These are phyloP conservation scores for Sarocladium brachiariae DNA, from an alignment of 2,329 filamentous ascomycete genomes.

Conservation along the genomic window DNA sequence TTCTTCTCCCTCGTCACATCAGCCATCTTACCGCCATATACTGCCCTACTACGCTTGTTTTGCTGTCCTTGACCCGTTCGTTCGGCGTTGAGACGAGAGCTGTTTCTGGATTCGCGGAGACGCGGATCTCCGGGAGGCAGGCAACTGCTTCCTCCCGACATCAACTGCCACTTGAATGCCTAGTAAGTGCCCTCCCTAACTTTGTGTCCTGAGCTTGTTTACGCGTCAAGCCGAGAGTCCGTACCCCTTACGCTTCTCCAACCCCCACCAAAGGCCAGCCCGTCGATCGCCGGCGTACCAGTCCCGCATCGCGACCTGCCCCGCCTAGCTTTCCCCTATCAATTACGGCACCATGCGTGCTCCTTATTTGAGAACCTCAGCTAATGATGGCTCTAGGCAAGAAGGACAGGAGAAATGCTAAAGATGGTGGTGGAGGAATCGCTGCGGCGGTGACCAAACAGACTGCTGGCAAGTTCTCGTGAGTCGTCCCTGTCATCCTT, in stretches of 20 bases:
- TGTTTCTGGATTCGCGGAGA: slow-evolving; percentile 16
- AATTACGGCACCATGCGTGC: background rate
- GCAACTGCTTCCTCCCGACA: slow-evolving; percentile 23
- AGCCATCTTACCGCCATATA: background rate
- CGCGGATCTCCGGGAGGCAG: slow-evolving; percentile 21
- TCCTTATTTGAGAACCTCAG: slow-evolving; percentile 13
- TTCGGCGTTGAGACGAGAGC: slow-evolving; percentile 5
- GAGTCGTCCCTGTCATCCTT: slow-evolving; percentile 25
- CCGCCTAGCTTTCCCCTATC: background rate
- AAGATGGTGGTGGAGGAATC: slow-evolving; percentile 45
- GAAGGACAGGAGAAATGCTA: slow-evolving; percentile 50
- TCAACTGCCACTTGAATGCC: slow-evolving; percentile 29
- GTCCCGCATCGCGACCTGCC: background rate
- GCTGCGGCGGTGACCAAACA: slow-evolving; percentile 48
- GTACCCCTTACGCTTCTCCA: slow-evolving; percentile 10
- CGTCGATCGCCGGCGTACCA: slow-evolving; percentile 5
- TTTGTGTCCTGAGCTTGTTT: no score
- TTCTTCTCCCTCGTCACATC: no score
- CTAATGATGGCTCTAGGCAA: slow-evolving; percentile 31
- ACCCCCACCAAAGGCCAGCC: slow-evolving; percentile 5
- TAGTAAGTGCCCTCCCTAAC: slow-evolving; percentile 24
- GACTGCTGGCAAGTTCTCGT: slow-evolving; percentile 45
- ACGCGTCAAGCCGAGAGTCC: slow-evolving; percentile 12
- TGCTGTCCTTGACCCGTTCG: slow-evolving; percentile 2
- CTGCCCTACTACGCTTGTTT: background rate